phyloP scores from a whole-genome alignment of 2,329 filamentous ascomycete species.

The Zopfia rhizophila region DNA sequence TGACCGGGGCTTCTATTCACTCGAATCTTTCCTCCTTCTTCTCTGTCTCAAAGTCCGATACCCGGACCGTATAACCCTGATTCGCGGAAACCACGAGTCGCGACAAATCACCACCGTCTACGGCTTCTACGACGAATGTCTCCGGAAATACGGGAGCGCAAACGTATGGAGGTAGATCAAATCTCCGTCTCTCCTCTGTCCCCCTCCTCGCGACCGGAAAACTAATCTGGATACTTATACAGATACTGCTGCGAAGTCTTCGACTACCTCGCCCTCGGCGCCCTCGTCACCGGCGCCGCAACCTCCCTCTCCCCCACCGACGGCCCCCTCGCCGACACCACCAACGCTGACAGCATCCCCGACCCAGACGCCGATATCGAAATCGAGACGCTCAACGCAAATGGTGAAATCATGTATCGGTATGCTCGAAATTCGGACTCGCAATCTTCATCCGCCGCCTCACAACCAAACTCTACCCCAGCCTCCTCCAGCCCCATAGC shows the following conservation, averaged over 20 bases:
- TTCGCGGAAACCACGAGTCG: slow-evolving; percentile 95
- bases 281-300: slow-evolving; percentile 86
- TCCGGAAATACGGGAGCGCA: slow-evolving; percentile 94
- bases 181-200: too few species aligned
- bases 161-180: slow-evolving; percentile 86
- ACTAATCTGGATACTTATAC: not conserved
- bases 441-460: slow-evolving; percentile 49
- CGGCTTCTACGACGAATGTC: slow-evolving; percentile 97
- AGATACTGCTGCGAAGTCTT: slow-evolving; percentile 94
- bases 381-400: slow-evolving; percentile 90
- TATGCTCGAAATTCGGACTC: slow-evolving; percentile 65
- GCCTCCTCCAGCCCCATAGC: slow-evolving; percentile 52
- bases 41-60: slow-evolving; percentile 97
- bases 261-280: slow-evolving; percentile 92
- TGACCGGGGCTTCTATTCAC: slow-evolving; percentile 96
- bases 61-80: slow-evolving; percentile 95
- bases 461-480: slow-evolving; percentile 42
- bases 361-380: slow-evolving; percentile 79
- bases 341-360: slow-evolving; percentile 60
- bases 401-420: slow-evolving; percentile 79
- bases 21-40: slow-evolving; percentile 95
- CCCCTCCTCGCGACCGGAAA: not conserved
- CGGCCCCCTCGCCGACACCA: slow-evolving; percentile 62
- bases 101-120: slow-evolving; percentile 97
- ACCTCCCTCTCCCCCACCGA: slow-evolving; percentile 71